Evolutionary conservation across 129 eudicot genomes (phyloP), one percentile per base, ranked within the genome.

Genomic region (Cynara cardunculus): DNA sequence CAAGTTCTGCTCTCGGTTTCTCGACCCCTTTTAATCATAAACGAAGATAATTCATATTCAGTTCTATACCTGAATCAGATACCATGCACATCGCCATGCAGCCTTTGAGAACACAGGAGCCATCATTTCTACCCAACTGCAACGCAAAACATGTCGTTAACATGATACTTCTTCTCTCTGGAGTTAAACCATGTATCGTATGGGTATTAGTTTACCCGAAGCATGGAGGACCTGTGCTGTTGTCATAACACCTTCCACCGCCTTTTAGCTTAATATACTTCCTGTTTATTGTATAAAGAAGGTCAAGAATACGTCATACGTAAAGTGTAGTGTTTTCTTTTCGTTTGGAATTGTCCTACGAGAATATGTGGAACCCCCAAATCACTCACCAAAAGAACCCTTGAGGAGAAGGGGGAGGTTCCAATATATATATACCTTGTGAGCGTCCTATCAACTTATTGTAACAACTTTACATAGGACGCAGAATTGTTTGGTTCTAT

Each of bases 101-200:
- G 89, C 93, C 84, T 79, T 90, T 12, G 97, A 93, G 82, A 90
- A 90, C 41, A 92, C 97, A 0, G 97, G 97, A 80, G 97, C 96
- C 97, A 92, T 92, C 96, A 92, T 92, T 86, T 92, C 97, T 44
- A 93, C 97, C 93, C 96, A 93, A 75, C 97, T 93, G 86, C 30
- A 71, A 27, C 21, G 35, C 30, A 59, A 28, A 24, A 75, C 62
- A 75, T 14, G 46, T 3, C 2, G 19, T 46, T 46, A 69, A 69
- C 70, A 69, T 14, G 28, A 76, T 25, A 27, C 59, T 18, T 35
- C 21, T 18, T 69, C 3, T 66, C 64, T 41, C 46, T 62, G 2
- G 21, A 34, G 21, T 76, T 56, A 26, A 81, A 26, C 16, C 24
- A 69, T 70, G 4, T 37, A 35, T 26, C 21, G 56, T 53, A 22